Evolutionary conservation across 1,139 yeast species (phyloP).

Genomic region (Candida sanyaensis): DNA sequence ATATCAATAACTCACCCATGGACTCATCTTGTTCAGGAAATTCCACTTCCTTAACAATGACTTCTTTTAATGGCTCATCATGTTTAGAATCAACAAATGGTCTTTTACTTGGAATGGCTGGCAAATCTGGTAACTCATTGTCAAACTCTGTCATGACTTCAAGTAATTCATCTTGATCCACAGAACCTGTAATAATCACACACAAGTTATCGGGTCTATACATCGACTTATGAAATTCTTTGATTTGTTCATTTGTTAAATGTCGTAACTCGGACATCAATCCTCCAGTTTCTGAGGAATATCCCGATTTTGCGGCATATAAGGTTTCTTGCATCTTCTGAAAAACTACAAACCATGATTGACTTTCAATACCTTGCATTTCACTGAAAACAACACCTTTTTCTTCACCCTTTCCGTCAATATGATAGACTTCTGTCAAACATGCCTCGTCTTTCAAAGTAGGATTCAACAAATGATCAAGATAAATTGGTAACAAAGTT

Average conservation of each 20-base stretch:
- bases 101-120: conserved; percentile 43
- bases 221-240: conserved; percentile 66
- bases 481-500: conserved; percentile 78
- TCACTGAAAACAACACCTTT: conserved; percentile 97
- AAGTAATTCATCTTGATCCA: conserved; percentile 72
- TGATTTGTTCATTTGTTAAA: conserved; percentile 72
- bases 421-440: conserved; percentile 90
- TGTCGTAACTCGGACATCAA: conserved; percentile 72
- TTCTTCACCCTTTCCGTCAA: conserved; percentile 88
- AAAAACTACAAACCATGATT: conserved; percentile 72
- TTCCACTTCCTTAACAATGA: conserved; percentile 53
- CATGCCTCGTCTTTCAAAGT: conserved; percentile 90
- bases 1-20: conserved; percentile 70
- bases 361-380: conserved; percentile 92
- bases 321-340: conserved; percentile 63
- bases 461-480: conserved; percentile 86
- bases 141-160: conserved; percentile 67
- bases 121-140: conserved; percentile 41
- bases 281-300: conserved; percentile 95
- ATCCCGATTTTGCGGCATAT: conserved; percentile 57
- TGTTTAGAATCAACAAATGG: conserved; percentile 83
- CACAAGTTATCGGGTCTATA: conserved; percentile 87
- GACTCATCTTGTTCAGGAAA: conserved; percentile 92
- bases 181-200: conserved; percentile 79
- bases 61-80: conserved; percentile 41